Evolutionary conservation across 805 yeast genomes (phyloP), one percentile per base, ranked within the genome.

Genomic region (Wickerhamiella brachini): DNA sequence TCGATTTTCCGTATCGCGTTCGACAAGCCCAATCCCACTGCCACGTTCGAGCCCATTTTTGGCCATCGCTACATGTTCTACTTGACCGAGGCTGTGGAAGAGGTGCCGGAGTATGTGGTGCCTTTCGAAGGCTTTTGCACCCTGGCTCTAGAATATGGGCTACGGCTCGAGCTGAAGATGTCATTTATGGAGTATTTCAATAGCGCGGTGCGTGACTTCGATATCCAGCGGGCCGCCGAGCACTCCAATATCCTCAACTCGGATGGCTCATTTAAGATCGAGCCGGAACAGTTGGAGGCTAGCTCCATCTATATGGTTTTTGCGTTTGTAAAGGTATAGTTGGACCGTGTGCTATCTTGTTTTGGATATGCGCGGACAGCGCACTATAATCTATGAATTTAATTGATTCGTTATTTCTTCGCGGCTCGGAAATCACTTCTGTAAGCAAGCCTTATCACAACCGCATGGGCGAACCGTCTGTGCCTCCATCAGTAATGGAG

Each of bases 81-180:
- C 68, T 69, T 93, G 53, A 80, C 80, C 56, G 98, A 93, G 68
- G 98, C 99, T 0, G 90, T 93, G 47, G 96, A 87, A 55, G 82
- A 93, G 60, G 96, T 93, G 22, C 97, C 97, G 0, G 99, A 93
- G 62, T 93, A 84, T 61, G 94, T 93, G 5, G 96, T 93, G 6
- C 97, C 97, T 1, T 88, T 93, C 66, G 97, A 90, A 61, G 77
- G 81, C 1, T 77, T 93, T 52, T 74, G 95, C 65, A 78, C 82
- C 51, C 68, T 90, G 50, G 94, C 96, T 44, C 86, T 82, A 62
- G 94, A 87, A 53, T 85, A 80, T 64, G 86, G 86, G 13, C 67
- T 90, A 55, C 82, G 79, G 51, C 68, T 93, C 53, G 75, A 81
- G 53, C 78, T 78, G 58, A 81, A 81, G 60, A 80, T 80, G 71